These are phyloP conservation scores for Lathyrus sativus DNA, from an alignment of 306 rosid species.

Conservation along the genomic window DNA sequence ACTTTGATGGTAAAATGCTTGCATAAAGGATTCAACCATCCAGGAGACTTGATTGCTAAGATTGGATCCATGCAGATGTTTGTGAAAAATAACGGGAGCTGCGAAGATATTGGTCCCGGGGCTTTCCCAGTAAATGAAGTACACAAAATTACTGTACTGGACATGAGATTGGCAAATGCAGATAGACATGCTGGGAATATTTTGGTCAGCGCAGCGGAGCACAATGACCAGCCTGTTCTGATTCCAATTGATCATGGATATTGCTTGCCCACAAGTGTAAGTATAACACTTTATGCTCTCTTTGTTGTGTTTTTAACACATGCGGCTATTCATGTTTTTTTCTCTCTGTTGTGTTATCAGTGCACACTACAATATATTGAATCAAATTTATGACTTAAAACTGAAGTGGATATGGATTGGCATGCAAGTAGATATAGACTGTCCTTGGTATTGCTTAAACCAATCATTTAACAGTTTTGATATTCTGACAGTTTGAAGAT, in stretches of 20 bases:
- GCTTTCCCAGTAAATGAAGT: conserved; percentile 78
- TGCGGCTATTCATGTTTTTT: background rate
- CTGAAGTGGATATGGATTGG: conserved; percentile 7
- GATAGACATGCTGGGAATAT: conserved; percentile 93
- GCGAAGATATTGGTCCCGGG: conserved; percentile 88
- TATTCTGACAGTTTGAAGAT: conserved; percentile 76
- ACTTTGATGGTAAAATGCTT: conserved; percentile 67
- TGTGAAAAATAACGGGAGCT: conserved; percentile 71
- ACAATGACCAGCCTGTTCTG: conserved; percentile 52
- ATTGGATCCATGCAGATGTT: conserved; percentile 90
- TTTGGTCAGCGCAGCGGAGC: conserved; percentile 55
- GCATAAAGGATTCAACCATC: conserved; percentile 63
- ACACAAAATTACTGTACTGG: conserved; percentile 81
- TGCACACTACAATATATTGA: background rate
- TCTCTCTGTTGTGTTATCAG: background rate
- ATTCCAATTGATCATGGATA: conserved; percentile 94
- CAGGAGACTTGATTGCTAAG: conserved; percentile 59
- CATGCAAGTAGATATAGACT: background rate
- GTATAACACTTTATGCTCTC: conserved; percentile 36
- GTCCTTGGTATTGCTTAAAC: conserved; percentile 23
- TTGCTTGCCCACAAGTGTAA: conserved; percentile 87
- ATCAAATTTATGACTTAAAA: conserved; percentile 11
- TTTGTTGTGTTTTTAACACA: conserved; percentile 20
- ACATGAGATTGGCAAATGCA: conserved; percentile 84
- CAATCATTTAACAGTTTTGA: conserved; percentile 38